Evolutionary conservation across 495 filamentous ascomycete genomes (phyloP).

Genomic region (Cenococcum geophilum): DNA sequence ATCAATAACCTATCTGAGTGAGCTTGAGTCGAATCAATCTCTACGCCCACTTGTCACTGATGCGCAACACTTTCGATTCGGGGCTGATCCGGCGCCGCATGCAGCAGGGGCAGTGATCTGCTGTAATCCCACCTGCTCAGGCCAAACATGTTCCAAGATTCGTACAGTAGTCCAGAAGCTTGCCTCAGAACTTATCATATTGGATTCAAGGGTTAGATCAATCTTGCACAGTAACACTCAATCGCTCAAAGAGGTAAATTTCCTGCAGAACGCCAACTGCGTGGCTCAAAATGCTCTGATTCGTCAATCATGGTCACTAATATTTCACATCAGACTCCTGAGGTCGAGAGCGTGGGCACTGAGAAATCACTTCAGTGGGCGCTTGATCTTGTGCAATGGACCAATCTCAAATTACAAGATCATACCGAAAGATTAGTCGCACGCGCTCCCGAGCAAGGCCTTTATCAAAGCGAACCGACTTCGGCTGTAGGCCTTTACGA

Average conservation of each 20-base stretch:
- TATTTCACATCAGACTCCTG: conserved; percentile 14
- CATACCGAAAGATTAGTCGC: conserved; percentile 5
- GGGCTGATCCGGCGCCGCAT: conserved; percentile 18
- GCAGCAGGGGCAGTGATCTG: conserved; percentile 18
- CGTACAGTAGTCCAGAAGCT: conserved; percentile 26
- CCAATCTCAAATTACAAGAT: conserved; percentile 21
- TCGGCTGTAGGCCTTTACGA: neutral
- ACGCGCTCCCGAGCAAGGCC: conserved; percentile 10
- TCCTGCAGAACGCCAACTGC: neutral
- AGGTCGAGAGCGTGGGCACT: conserved; percentile 10
- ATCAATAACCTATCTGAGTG: conserved; percentile 9
- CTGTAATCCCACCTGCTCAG: conserved; percentile 21
- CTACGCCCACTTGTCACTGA: conserved; percentile 21
- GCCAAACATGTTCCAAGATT: conserved; percentile 21
- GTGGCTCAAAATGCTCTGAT: neutral
- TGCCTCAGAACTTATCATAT: conserved; percentile 21
- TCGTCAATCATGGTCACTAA: conserved; percentile 1
- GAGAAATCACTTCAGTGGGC: conserved; percentile 23
- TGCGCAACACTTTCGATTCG: conserved; percentile 15
- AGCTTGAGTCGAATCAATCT: conserved; percentile 24
- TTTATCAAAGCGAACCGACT: conserved; percentile 11
- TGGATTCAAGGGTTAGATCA: conserved; percentile 19
- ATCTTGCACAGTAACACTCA: conserved; percentile 14
- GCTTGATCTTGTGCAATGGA: conserved; percentile 29
- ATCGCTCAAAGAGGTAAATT: conserved; percentile 22